Evolutionary conservation across 192 early-diverging fungal genomes (phyloP).

Genomic region (Gigaspora rosea): DNA sequence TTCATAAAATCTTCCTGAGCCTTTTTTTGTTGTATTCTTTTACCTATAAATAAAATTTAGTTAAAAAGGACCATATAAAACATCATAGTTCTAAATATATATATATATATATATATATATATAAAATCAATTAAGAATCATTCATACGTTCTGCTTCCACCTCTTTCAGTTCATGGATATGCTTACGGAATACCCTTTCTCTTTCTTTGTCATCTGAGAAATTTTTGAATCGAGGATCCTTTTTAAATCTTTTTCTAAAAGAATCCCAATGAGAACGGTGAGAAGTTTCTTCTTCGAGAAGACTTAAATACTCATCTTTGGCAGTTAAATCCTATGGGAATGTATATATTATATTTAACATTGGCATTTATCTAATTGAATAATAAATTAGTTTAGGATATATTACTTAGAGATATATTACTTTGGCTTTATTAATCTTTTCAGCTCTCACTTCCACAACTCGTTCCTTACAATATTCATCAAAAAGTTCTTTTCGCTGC

Average conservation of each 20-base stretch:
- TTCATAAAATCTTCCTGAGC: slow-evolving; percentile 57
- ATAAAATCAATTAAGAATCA: background rate
- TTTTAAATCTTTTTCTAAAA: slow-evolving; percentile 68
- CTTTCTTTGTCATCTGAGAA: slow-evolving; percentile 60
- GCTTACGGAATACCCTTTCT: slow-evolving; percentile 65
- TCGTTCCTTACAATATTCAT: slow-evolving; percentile 70
- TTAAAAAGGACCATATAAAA: background rate
- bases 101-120: background rate
- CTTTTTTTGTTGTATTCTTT: slow-evolving; percentile 44
- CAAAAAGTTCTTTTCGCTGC: slow-evolving; percentile 65
- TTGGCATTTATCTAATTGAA: slow-evolving; percentile 20
- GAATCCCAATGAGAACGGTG: slow-evolving; percentile 67
- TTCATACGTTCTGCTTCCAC: slow-evolving; percentile 31
- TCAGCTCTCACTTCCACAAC: slow-evolving; percentile 57
- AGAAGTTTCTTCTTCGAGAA: slow-evolving; percentile 61
- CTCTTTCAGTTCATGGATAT: slow-evolving; percentile 51
- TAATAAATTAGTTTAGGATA: background rate
- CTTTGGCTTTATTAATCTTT: slow-evolving; percentile 43
- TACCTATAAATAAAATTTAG: slow-evolving; percentile 29
- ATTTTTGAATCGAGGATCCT: slow-evolving; percentile 63
- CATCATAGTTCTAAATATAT: background rate
- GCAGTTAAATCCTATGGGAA: slow-evolving; percentile 42
- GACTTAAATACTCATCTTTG: slow-evolving; percentile 56
- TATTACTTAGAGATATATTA: slow-evolving; percentile 6
- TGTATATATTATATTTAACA: slow-evolving; percentile 18